Conservation (phyloP, 805 yeast species). For the Lipomyces yamanashiensis region DNA sequence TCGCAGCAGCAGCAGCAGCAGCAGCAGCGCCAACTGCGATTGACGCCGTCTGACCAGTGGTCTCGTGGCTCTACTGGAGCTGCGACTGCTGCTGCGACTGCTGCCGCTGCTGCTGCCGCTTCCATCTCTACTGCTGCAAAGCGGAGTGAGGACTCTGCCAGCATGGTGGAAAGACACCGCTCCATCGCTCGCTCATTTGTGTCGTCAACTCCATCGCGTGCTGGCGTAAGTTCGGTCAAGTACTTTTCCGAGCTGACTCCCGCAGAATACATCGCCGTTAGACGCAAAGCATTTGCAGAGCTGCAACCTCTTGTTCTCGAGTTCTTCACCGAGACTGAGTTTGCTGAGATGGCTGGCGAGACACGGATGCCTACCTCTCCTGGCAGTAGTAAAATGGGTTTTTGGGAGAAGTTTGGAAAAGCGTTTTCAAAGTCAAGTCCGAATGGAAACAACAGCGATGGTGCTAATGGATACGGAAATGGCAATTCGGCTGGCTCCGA, state of each 20-base stretch:
- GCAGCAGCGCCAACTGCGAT: background rate
- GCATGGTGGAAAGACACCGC: background rate
- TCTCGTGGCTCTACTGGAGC: background rate
- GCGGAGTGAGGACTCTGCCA: background rate
- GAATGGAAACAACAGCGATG: background rate
- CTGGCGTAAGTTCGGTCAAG: constrained; percentile 7
- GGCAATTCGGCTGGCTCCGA: background rate
- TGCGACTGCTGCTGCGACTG: background rate
- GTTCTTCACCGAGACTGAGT: constrained; percentile 47
- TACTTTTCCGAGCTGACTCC: constrained; percentile 51
- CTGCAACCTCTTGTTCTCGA: constrained; percentile 45
- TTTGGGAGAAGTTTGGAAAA: constrained; percentile 55
- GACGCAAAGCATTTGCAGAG: constrained; percentile 62
- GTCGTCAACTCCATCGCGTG: constrained; percentile 14
- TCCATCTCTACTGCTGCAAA: background rate
- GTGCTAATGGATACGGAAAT: constrained; percentile 6
- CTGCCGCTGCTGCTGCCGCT: background rate
- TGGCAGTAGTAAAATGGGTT: constrained; percentile 45
- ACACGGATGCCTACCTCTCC: constrained; percentile 5
- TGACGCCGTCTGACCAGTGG: background rate
- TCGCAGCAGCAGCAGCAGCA: background rate
- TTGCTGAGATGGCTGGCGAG: constrained; percentile 43
- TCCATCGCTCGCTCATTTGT: constrained; percentile 17
- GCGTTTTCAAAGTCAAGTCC: constrained; percentile 44
- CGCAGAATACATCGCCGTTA: constrained; percentile 60